Percentiles rank a stretch among this genome's conserved stretches.
Conservation (phyloP, 2,329 filamentous ascomycete species). For the Fusarium sacchari region DNA sequence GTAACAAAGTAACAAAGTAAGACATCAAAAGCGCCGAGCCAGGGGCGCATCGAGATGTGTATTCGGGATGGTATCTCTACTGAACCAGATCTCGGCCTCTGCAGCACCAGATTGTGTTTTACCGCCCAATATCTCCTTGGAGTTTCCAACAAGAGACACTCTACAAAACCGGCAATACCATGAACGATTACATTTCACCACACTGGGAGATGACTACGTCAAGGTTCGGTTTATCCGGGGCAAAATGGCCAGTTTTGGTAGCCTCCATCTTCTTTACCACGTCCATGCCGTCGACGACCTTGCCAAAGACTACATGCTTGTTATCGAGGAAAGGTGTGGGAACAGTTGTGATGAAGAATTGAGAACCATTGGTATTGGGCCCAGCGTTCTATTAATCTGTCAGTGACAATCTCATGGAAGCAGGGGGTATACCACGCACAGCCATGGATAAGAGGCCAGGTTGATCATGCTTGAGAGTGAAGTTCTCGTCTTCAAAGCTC, state of each 20-base stretch:
- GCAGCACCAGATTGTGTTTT: conserved; percentile 2
- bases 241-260: conserved; percentile 79
- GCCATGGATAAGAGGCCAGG: conserved; percentile 93
- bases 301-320: conserved; percentile 96
- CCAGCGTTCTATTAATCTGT: conserved; percentile 76
- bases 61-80: conserved; percentile 35
- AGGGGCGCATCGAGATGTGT: conserved; percentile 10
- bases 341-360: conserved; percentile 97
- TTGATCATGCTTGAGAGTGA: conserved; percentile 78
- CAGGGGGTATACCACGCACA: conserved; percentile 61
- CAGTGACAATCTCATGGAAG: not conserved
- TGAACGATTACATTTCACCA: conserved; percentile 81
- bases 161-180: not conserved
- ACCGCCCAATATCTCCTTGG: not conserved
- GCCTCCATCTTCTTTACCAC: conserved; percentile 93
- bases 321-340: conserved; percentile 87
- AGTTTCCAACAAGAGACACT: not conserved
- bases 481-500: conserved; percentile 92
- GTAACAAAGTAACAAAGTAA: conserved; percentile 25
- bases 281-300: conserved; percentile 89
- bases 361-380: conserved; percentile 90
- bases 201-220: conserved; percentile 88
- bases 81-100: conserved; percentile 19
- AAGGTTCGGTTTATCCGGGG: conserved; percentile 82
- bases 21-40: conserved; percentile 30